Evolutionary conservation across 164 flowering plant species (phyloP).

Genomic region (Pachysandra terminalis): DNA sequence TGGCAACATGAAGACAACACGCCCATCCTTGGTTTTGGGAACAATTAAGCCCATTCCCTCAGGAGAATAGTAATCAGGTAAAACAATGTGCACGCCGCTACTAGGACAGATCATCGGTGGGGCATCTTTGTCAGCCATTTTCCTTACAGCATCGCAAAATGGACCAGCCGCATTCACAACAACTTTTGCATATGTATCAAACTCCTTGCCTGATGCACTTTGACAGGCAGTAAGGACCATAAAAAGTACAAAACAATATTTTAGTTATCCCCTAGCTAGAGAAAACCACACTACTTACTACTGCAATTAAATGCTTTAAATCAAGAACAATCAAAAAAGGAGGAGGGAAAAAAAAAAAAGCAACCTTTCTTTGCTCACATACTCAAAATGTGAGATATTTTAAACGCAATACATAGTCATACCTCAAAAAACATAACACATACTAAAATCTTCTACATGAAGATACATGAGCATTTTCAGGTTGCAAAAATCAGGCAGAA

Average conservation of each 20-base stretch:
- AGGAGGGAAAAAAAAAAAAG: too few relatives aligned
- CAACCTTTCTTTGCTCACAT: too few relatives aligned
- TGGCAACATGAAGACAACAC: conserved; percentile 98
- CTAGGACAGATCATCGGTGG: conserved; percentile 84
- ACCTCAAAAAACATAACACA: too few relatives aligned
- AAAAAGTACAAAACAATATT: conserved; percentile 16
- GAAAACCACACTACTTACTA: neutral
- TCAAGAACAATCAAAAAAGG: too few relatives aligned
- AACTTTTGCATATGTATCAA: conserved; percentile 88
- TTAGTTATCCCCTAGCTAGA: conserved; percentile 7
- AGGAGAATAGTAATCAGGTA: conserved; percentile 98
- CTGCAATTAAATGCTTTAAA: too few relatives aligned
- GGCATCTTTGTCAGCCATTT: conserved; percentile 74
- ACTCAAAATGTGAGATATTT: too few relatives aligned
- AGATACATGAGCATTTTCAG: too few relatives aligned
- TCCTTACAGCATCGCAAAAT: conserved; percentile 90
- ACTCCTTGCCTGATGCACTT: conserved; percentile 75
- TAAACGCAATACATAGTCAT: too few relatives aligned
- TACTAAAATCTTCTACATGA: too few relatives aligned
- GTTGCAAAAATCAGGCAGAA: too few relatives aligned
- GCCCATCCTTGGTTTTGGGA: conserved; percentile 99
- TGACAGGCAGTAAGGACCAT: conserved; percentile 20
- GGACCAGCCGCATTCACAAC: conserved; percentile 97
- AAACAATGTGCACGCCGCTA: conserved; percentile 95
- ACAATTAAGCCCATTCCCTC: conserved; percentile 99